Percentiles rank a stretch among this genome's conserved stretches.
phyloP scores from a whole-genome alignment of 352 stramenopile genomes.

The Phytophthora constricta region DNA sequence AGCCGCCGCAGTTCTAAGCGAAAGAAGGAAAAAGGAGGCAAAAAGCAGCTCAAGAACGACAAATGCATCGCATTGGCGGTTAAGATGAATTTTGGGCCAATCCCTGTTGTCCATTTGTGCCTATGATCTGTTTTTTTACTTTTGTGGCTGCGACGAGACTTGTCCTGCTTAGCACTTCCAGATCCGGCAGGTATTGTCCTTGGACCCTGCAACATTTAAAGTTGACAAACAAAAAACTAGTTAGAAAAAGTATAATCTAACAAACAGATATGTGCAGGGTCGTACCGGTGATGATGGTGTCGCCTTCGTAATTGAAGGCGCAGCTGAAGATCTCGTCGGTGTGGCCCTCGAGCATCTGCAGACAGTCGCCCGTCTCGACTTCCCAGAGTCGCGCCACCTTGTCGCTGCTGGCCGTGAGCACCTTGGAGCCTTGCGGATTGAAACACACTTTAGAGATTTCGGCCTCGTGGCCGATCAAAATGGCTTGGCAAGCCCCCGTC shows the following conservation, averaged over 20 bases:
- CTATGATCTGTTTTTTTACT: too few species aligned
- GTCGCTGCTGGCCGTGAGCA: conserved; percentile 94
- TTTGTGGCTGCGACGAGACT: background rate
- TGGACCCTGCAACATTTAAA: conserved; percentile 56
- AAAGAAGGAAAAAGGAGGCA: conserved; percentile 4
- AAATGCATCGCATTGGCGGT: too few species aligned
- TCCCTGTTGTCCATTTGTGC: too few species aligned
- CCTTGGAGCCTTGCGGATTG: conserved; percentile 95
- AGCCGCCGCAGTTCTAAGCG: conserved; percentile 57
- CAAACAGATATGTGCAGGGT: too few species aligned
- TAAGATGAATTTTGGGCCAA: too few species aligned
- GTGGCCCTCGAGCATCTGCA: conserved; percentile 95
- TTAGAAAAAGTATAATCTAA: background rate
- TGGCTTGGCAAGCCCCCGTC: conserved; percentile 94
- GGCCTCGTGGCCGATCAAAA: conserved; percentile 95
- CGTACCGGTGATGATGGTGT: conserved; percentile 97
- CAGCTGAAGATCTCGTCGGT: conserved; percentile 98
- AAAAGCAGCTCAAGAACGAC: too few species aligned
- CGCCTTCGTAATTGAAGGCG: conserved; percentile 96
- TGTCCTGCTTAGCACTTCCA: conserved; percentile 65
- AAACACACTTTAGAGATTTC: conserved; percentile 97
- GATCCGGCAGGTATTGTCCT: conserved; percentile 89
- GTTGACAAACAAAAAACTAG: background rate
- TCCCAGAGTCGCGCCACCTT: conserved; percentile 95
- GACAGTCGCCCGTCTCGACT: conserved; percentile 93